Evolutionary conservation across 2,329 filamentous ascomycete genomes (phyloP).

Genomic region (Emergomyces pasteurianus): DNA sequence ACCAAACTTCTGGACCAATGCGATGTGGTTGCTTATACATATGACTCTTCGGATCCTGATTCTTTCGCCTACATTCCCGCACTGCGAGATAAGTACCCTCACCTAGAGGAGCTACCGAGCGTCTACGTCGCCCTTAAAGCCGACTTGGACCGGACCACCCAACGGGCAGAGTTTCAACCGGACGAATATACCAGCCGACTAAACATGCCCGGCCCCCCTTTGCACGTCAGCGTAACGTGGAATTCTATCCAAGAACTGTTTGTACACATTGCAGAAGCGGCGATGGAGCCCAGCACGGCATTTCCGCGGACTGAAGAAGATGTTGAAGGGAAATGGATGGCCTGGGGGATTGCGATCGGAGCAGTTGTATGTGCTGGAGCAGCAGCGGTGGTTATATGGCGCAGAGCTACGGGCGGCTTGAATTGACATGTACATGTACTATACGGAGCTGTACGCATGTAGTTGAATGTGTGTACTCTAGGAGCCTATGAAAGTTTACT

Average conservation of each 20-base stretch:
- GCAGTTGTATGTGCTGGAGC: conserved; percentile 51
- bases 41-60: conserved; percentile 93
- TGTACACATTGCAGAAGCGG: conserved; percentile 79
- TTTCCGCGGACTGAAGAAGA: conserved; percentile 88
- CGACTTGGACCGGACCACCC: conserved; percentile 92
- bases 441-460: no score
- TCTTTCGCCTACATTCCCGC: conserved; percentile 87
- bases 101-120: conserved; percentile 77
- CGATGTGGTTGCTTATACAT: conserved; percentile 88
- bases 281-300: conserved; percentile 75
- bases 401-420: conserved; percentile 31
- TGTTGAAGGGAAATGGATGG: conserved; percentile 61
- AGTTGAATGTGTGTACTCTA: no score
- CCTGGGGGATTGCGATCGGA: conserved; percentile 73
- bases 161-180: conserved; percentile 78
- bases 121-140: conserved; percentile 92
- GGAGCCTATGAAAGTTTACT: background rate
- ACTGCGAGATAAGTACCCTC: conserved; percentile 64
- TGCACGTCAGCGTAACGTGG: conserved; percentile 95
- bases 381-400: conserved; percentile 50
- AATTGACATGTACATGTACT: conserved; percentile 4
- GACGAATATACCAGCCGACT: conserved; percentile 78
- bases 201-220: conserved; percentile 70
- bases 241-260: conserved; percentile 88
- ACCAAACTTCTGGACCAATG: conserved; percentile 74